Evolutionary conservation across 345 rosid species (phyloP), one percentile per base, ranked within the genome.

Genomic region (Populus alba): DNA sequence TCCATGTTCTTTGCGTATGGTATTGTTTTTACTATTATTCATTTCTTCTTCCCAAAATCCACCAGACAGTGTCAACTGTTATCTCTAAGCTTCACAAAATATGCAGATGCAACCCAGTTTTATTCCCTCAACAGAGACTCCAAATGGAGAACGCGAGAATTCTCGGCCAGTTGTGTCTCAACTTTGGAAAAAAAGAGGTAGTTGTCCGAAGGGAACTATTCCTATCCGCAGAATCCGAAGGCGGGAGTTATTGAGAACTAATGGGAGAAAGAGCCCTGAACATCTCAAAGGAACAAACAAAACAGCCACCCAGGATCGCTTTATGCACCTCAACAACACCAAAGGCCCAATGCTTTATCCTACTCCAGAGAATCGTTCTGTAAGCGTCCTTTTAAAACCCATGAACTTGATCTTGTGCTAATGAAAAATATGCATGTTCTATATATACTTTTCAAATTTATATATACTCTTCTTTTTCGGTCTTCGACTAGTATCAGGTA

Each of bases 121-220:
- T 45, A 53, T 78, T 1, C 33, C 81, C 6, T 22, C 70, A 41
- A 9, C 31, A 7, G 76, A 77, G 8, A 59, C 70, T n/a, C 22
- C 3, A 37, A 59, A n/a, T 10, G 43, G 45, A 9, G 68, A 47
- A 29, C 51, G 49, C 29, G 78, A 76, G 71, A 45, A 82, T n/a
- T 75, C 79, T 15, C 55, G 35, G 75, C 72, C 77, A 17, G 74
- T 71, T 2, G 66, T 59, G 18, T 37, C 71, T 25, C 92, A 88
- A 71, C 81, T 66, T 43, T 89, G 91, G 94, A 79, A 82, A 43
- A 87, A 49, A 73, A 85, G 83, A 47, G 90, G 91, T 18, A 47
- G 41, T 13, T 91, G 91, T 78, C 92, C 88, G 0, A 5, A 39
- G 0, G 89, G 91, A 72, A 89, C 90, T 5, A 65, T 91, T 71